Base-by-base conservation (phyloP, 805 yeast genomes). In the Teunomyces funiuensis region DNA sequence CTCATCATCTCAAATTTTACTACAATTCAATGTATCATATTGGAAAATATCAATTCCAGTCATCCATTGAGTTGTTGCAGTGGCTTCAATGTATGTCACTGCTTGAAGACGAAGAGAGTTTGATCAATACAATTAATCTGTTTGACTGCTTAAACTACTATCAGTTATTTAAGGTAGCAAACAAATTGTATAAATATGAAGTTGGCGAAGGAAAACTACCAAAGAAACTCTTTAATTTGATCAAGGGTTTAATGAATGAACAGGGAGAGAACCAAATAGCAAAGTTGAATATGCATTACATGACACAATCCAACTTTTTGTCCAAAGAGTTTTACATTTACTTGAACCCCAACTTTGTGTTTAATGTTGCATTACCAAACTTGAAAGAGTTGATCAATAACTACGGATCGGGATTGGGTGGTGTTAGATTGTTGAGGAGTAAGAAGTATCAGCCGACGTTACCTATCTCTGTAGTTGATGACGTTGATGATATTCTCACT, bases 71-170 rank as follows among this genome's bases (percentile, higher is more conserved):
- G 60, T 62, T 91, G 20, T 66, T 91, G 41, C 97, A 91, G 60
- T 91, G 96, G 91, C 65, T 90, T 38, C 98, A 90, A 60, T 85
- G 91, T 31, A 79, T 88, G 60, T 79, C 95, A 0, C 79, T 85
- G 10, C 65, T 90, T 33, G 74, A 74, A 13, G 81, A 79, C 44
- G 85, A 81, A 42, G 89, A 83, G 41, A 67, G 81, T 28, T 70
- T 86, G 39, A 72, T 75, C 6, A 69, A 73, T 9, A 77, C 86
- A 6, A 57, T 79, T 23, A 64, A 65, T 13, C 73, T 78, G 42
- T 73, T 83, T 48, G 79, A 76, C 14, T 59, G 66, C 10, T 67
- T 93, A 43, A 83, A 85, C 41, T 81, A 87, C 17, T 65, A 66
- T 29, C 97, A 90, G 57, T 58, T 93, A 33, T 64, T 82, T 46